Base-by-base conservation (phyloP, 2,329 filamentous ascomycete species). In the Epichloe typhina region DNA sequence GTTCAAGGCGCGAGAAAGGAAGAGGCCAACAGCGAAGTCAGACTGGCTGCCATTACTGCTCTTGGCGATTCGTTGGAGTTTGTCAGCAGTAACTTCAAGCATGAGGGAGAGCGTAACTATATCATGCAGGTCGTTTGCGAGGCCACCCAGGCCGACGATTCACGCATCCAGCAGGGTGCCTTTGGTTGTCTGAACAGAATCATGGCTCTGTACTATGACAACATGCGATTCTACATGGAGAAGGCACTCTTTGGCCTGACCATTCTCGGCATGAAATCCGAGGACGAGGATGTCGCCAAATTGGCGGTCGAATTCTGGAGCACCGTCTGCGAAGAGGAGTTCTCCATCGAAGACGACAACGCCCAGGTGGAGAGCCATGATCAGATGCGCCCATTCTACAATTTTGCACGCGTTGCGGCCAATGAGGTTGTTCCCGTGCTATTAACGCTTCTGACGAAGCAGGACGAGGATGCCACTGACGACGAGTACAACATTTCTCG, bases 201-300 rank as follows among this genome's bases (percentile, higher is more conserved):
- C 69, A 98, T 98, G 93, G 87, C 80, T 54, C 80, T 96, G 56
- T 98, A 98, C 77, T 98, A 98, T 69, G 93, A 98, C 63, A 94
- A 96, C 74, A 98, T 98, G 93, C 85, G 90, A 62, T 98, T 96
- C 72, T 98, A 98, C 75, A 98, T 98, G 93, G 93, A 98, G 77
- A 97, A 97, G 80, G 93, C 93, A 37, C 79, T 98, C 42, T 98
- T 98, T 62, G 93, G 93, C 52, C 78, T 98, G 40, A 98, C 93
- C 39, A 95, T 98, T 56, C 83, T 95, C 66, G 93, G 93, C 59
- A 98, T 98, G 93, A 96, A 95, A 80, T 94, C 83, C 61, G 84
- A 90, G 7, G 93, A 98, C 61, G 93, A 98, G 69, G 93, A 98
- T 66, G 93, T 98, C 50, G 87, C 93, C 55, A 98, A 98, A 77